phyloP scores from a whole-genome alignment of 2,329 filamentous ascomycete genomes.

The Mycocentrospora acerina region DNA sequence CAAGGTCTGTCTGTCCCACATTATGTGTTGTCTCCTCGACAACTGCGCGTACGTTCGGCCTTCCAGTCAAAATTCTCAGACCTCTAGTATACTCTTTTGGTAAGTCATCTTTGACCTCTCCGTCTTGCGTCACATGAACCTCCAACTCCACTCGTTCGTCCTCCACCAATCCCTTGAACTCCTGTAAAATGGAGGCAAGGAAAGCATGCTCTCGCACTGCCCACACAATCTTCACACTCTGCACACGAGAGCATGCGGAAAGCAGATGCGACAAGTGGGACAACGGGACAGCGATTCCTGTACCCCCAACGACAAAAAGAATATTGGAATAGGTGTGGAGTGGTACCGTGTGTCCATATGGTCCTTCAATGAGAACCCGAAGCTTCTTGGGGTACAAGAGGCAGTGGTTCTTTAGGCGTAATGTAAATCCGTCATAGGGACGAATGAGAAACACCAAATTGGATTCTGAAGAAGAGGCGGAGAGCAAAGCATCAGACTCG shows the following conservation, averaged over 20 bases:
- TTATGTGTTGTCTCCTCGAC: slow-evolving; percentile 38
- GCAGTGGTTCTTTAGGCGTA: slow-evolving; percentile 38
- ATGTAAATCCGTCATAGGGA: slow-evolving; percentile 55
- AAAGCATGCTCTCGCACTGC: slow-evolving; percentile 36
- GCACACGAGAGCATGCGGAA: slow-evolving; percentile 11
- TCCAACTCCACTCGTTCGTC: slow-evolving; percentile 30
- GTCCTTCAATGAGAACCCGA: slow-evolving; percentile 52
- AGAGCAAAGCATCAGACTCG: slow-evolving; percentile 34
- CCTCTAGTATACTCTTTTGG: slow-evolving; percentile 16
- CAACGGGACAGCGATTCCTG: slow-evolving; percentile 36
- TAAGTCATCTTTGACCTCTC: slow-evolving; percentile 24
- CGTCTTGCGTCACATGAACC: slow-evolving; percentile 29
- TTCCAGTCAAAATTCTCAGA: slow-evolving; percentile 32
- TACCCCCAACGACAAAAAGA: slow-evolving; percentile 40
- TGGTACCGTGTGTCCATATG: slow-evolving; percentile 49
- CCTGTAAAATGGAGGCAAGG: slow-evolving; percentile 22
- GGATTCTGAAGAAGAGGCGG: slow-evolving; percentile 1
- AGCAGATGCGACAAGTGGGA: slow-evolving; percentile 30
- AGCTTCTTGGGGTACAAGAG: slow-evolving; percentile 25
- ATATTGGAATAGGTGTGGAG: slow-evolving; percentile 45
- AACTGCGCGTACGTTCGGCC: slow-evolving; percentile 42
- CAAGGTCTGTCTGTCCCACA: slow-evolving; percentile 32
- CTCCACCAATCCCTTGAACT: slow-evolving; percentile 20
- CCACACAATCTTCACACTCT: slow-evolving; percentile 35
- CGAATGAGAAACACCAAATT: slow-evolving; percentile 52